Evolutionary conservation across 2,329 filamentous ascomycete species (phyloP).

Genomic region (Rhynchosporium graminicola): DNA sequence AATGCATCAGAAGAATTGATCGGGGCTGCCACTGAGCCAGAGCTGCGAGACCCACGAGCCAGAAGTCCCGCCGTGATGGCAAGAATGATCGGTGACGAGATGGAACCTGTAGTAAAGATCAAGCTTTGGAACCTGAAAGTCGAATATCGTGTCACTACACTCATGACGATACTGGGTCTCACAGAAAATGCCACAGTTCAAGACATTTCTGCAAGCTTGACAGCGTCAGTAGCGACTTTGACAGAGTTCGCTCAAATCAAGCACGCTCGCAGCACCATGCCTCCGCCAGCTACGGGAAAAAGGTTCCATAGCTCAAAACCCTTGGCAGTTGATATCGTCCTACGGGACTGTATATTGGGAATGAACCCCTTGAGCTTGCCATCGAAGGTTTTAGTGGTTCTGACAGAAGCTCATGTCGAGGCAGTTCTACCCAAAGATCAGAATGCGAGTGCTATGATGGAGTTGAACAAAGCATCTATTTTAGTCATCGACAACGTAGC

Average conservation of each 20-base stretch:
- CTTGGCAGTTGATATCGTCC: conserved; percentile 69
- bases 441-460: conserved; percentile 62
- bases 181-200: conserved; percentile 66
- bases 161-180: conserved; percentile 78
- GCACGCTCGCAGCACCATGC: conserved; percentile 25
- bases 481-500: conserved; percentile 78
- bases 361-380: conserved; percentile 75
- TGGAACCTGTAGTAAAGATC: conserved; percentile 86
- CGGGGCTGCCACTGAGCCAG: conserved; percentile 48
- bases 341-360: conserved; percentile 80
- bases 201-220: conserved; percentile 73
- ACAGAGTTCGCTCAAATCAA: conserved; percentile 61
- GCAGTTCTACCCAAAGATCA: conserved; percentile 66
- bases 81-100: conserved; percentile 88
- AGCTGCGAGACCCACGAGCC: conserved; percentile 33
- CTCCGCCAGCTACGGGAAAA: conserved; percentile 14
- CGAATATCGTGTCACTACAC: conserved; percentile 85
- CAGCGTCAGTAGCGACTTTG: conserved; percentile 76
- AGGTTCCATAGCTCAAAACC: conserved; percentile 48
- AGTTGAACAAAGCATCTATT: conserved; percentile 78
- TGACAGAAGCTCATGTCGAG: conserved; percentile 76
- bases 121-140: conserved; percentile 80
- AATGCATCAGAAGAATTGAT: conserved; percentile 73
- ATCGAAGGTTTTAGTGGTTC: conserved; percentile 76
- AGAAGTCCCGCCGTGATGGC: conserved; percentile 74